A percentile compares a stretch with the other conserved stretches of the same genome.
These are phyloP conservation scores for Hypoxylon fuscum DNA, from an alignment of 495 filamentous ascomycete species.

Conservation along the genomic window DNA sequence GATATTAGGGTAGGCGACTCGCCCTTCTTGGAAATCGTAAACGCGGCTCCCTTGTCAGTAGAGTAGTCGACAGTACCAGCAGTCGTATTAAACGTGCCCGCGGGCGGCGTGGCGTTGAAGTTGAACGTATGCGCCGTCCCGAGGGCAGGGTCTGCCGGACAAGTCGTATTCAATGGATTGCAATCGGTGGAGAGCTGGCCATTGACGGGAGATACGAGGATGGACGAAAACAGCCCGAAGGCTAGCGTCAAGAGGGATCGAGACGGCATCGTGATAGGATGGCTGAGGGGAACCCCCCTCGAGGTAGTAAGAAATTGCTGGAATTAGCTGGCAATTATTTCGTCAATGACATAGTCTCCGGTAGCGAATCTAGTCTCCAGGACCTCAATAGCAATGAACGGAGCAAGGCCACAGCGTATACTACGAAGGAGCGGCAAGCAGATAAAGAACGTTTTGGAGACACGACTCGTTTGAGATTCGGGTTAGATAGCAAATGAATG, in stretches of 20 bases:
- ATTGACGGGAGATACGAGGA: slow-evolving; percentile 50
- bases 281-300: slow-evolving; percentile 15
- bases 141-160: slow-evolving; percentile 71
- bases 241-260: slow-evolving; percentile 45
- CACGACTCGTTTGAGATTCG: background rate
- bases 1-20: slow-evolving; percentile 80
- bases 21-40: slow-evolving; percentile 74
- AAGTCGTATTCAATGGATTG: slow-evolving; percentile 70
- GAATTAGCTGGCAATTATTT: slow-evolving; percentile 13
- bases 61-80: slow-evolving; percentile 64
- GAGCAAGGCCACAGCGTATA: no score
- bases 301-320: background rate
- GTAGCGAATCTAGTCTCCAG: background rate
- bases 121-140: slow-evolving; percentile 62
- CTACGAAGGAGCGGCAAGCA: slow-evolving; percentile 1
- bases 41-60: slow-evolving; percentile 66
- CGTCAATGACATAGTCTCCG: slow-evolving; percentile 25
- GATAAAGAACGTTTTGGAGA: slow-evolving; percentile 6
- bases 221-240: slow-evolving; percentile 53
- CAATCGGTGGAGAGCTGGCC: slow-evolving; percentile 74
- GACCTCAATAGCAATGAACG: background rate
- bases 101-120: slow-evolving; percentile 71
- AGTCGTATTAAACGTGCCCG: slow-evolving; percentile 69
- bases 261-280: slow-evolving; percentile 44
- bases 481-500: background rate